Evolutionary conservation across 129 eudicot genomes (phyloP).

Genomic region (Centaurea solstitialis): DNA sequence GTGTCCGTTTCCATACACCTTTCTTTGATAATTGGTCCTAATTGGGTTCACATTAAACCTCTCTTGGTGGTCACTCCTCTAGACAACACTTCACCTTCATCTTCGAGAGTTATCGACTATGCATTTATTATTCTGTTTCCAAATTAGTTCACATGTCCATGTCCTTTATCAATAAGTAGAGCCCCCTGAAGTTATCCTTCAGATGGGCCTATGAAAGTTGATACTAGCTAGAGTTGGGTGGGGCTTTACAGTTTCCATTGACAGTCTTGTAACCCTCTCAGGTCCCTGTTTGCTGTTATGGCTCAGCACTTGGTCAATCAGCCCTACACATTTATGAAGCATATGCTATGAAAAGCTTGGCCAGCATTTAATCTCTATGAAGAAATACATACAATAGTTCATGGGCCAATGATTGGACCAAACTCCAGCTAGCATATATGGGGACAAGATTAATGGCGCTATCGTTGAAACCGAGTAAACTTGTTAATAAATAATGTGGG

Average conservation of each 20-base stretch:
- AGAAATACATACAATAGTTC: background rate
- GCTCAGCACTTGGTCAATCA: constrained; percentile 30
- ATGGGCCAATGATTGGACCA: constrained; percentile 32
- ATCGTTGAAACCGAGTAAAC: constrained; percentile 17
- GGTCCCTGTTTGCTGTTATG: constrained; percentile 29
- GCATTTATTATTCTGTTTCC: background rate
- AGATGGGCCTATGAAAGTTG: constrained; percentile 22
- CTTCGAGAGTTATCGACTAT: background rate
- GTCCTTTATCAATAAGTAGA: constrained; percentile 16
- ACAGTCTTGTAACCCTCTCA: constrained; percentile 13
- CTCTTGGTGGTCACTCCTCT: constrained; percentile 16
- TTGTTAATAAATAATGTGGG: constrained; percentile 8
- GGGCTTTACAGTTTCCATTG: constrained; percentile 25
- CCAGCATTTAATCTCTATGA: constrained; percentile 6
- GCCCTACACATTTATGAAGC: constrained; percentile 25
- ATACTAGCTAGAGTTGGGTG: constrained; percentile 29
- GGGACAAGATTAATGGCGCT: constrained; percentile 24
- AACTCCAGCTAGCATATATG: constrained; percentile 32
- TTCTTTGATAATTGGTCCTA: constrained; percentile 11
- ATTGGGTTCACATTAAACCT: constrained; percentile 17
- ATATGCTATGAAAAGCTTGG: constrained; percentile 23
- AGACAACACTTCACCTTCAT: constrained; percentile 10
- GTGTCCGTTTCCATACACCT: constrained; percentile 12
- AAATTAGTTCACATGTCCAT: constrained; percentile 25
- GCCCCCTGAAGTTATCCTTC: constrained; percentile 18